A percentile compares a stretch with the other conserved stretches of the same genome.
These are phyloP conservation scores for Venturiaceae sp. DNA, from an alignment of 2,329 filamentous ascomycete genomes.

Conservation along the genomic window DNA sequence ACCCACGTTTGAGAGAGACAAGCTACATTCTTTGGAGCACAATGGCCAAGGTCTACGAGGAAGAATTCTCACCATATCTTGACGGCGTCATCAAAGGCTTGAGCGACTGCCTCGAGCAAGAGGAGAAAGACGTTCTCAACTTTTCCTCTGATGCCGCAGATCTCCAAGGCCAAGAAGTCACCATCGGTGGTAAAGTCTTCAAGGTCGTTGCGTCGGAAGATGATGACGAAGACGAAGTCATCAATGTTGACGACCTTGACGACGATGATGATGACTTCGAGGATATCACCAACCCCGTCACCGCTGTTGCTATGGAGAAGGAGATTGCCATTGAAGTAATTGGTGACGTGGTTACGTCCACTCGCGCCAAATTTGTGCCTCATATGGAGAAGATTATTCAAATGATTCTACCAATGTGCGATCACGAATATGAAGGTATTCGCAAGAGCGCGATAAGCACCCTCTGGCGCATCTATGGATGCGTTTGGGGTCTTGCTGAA, in stretches of 20 bases:
- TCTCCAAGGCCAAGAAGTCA: constrained; percentile 65
- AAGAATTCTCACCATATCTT: constrained; percentile 71
- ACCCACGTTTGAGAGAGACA: constrained; percentile 86
- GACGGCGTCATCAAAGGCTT: constrained; percentile 70
- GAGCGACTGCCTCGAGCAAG: constrained; percentile 77
- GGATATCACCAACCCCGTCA: constrained; percentile 75
- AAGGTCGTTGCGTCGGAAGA: constrained; percentile 58
- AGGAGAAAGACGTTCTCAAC: constrained; percentile 60
- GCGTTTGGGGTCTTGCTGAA: constrained; percentile 81
- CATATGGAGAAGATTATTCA: constrained; percentile 87
- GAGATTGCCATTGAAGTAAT: constrained; percentile 94
- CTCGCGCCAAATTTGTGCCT: constrained; percentile 67
- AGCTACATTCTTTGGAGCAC: constrained; percentile 96
- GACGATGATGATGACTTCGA: constrained; percentile 67
- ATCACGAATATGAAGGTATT: constrained; percentile 88
- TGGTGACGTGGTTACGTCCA: constrained; percentile 83
- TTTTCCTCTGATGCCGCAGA: constrained; percentile 55
- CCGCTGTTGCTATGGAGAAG: constrained; percentile 87
- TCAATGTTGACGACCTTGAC: constrained; percentile 42
- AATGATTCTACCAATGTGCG: constrained; percentile 67
- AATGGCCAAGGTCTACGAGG: constrained; percentile 86
- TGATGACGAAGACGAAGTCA: constrained; percentile 50
- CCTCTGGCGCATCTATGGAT: constrained; percentile 86
- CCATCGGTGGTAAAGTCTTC: constrained; percentile 74
- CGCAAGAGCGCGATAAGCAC: constrained; percentile 87